Conservation (phyloP, 805 yeast species). For the Wickerhamomyces ciferrii region DNA sequence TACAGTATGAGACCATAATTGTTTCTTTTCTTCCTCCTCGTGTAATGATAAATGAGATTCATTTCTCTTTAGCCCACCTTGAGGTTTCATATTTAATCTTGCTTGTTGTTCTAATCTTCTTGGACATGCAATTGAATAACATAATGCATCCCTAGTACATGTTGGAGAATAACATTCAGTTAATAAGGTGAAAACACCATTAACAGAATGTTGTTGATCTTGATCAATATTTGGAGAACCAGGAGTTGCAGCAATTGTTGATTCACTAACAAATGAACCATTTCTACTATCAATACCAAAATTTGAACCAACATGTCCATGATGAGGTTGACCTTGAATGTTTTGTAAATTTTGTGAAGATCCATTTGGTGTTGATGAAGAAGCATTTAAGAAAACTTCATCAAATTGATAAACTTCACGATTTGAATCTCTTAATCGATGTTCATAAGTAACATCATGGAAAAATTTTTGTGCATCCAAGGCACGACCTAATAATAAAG, state of each 20-base stretch:
- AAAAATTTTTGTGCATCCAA: conserved; percentile 91
- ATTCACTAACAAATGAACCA: conserved; percentile 16
- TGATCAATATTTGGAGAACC: conserved; percentile 1
- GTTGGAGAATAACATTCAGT: conserved; percentile 98
- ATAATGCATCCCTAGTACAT: conserved; percentile 79
- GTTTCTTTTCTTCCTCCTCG: conserved; percentile 75
- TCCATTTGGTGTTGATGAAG: conserved; percentile 2
- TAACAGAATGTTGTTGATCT: conserved; percentile 38
- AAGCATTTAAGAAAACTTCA: conserved; percentile 42
- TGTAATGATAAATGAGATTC: conserved; percentile 64
- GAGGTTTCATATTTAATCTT: conserved; percentile 79
- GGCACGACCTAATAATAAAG: conserved; percentile 83
- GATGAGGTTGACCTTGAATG: conserved; percentile 15
- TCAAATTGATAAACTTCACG: conserved; percentile 85
- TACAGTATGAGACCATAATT: conserved; percentile 92
- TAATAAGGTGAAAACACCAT: conserved; percentile 88
- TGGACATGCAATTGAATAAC: conserved; percentile 96
- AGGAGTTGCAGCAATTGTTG: conserved; percentile 10
- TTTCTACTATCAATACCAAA: conserved; percentile 7
- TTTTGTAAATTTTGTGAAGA: conserved; percentile 24
- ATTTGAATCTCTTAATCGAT: conserved; percentile 80
- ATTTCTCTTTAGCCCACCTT: conserved; percentile 77
- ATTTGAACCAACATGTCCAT: neutral
- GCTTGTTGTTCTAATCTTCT: conserved; percentile 94
- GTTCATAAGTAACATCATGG: conserved; percentile 95